Evolutionary conservation across 2,329 filamentous ascomycete species (phyloP).

Genomic region (Apiospora rasikravindrae): DNA sequence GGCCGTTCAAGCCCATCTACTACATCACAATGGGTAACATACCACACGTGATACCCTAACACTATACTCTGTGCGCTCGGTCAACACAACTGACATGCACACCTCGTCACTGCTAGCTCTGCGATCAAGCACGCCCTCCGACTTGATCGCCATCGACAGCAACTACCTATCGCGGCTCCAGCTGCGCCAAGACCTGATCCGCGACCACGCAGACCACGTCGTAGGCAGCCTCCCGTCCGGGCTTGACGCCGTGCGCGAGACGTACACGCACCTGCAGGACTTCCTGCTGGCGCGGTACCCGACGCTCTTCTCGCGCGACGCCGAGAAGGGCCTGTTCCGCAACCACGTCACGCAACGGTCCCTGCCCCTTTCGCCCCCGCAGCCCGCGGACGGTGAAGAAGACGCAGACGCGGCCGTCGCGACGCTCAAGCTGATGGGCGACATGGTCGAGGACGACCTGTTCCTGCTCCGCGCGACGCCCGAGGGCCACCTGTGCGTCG

Average conservation of each 20-base stretch:
- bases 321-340: constrained; percentile 33
- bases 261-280: constrained; percentile 51
- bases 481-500: constrained; percentile 49
- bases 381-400: constrained; percentile 21
- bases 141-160: constrained; percentile 58
- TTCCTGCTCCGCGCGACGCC: constrained; percentile 53
- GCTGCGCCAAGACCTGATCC: constrained; percentile 45
- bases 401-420: constrained; percentile 29
- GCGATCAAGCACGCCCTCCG: constrained; percentile 48
- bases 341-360: constrained; percentile 46
- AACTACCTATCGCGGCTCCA: constrained; percentile 54
- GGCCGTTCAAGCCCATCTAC: constrained; percentile 58
- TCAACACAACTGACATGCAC: not conserved
- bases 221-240: constrained; percentile 49
- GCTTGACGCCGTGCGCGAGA: constrained; percentile 49
- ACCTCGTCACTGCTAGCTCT: constrained; percentile 41
- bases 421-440: constrained; percentile 49
- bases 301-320: constrained; percentile 47
- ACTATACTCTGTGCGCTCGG: not conserved
- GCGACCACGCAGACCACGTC: constrained; percentile 44
- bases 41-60: not conserved
- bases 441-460: constrained; percentile 61
- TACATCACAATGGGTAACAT: constrained; percentile 60
- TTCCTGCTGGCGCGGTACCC: constrained; percentile 58
- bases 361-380: too few relatives aligned